These are phyloP conservation scores for Fusarium sp. DNA, from an alignment of 2,329 filamentous ascomycete species.

Conservation along the genomic window DNA sequence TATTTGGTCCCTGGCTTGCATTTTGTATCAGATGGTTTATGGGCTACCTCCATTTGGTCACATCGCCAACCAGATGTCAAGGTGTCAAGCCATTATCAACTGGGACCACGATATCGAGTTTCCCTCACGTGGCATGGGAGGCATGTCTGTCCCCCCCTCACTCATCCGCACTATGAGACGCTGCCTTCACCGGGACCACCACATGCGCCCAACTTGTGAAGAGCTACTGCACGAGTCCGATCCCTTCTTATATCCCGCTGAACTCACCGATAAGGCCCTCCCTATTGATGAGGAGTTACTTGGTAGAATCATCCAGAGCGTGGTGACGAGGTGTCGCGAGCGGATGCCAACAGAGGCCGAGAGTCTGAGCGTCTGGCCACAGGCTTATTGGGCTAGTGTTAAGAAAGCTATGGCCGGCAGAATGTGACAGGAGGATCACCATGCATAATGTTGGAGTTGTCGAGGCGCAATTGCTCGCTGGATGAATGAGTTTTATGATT, in stretches of 20 bases:
- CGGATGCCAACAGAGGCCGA: slow-evolving; percentile 69
- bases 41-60: slow-evolving; percentile 96
- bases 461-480: slow-evolving; percentile 22
- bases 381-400: slow-evolving; percentile 71
- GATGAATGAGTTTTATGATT: slow-evolving; percentile 38
- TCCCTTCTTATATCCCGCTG: slow-evolving; percentile 72
- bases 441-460: slow-evolving; percentile 26
- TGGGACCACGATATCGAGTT: slow-evolving; percentile 79
- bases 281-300: slow-evolving; percentile 73
- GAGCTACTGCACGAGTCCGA: slow-evolving; percentile 70
- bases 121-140: slow-evolving; percentile 75
- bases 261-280: slow-evolving; percentile 64
- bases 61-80: slow-evolving; percentile 85
- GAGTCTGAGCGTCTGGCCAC: slow-evolving; percentile 65
- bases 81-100: slow-evolving; percentile 88
- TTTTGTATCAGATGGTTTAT: slow-evolving; percentile 98
- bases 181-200: slow-evolving; percentile 71
- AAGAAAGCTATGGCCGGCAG: slow-evolving; percentile 59
- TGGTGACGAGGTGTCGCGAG: slow-evolving; percentile 68
- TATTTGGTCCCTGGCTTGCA: slow-evolving; percentile 96
- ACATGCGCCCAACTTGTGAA: slow-evolving; percentile 71
- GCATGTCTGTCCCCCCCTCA: slow-evolving; percentile 66
- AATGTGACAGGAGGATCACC: slow-evolving; percentile 37
- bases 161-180: slow-evolving; percentile 71
- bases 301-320: slow-evolving; percentile 70